Percentiles rank a stretch among this genome's conserved stretches.
These are phyloP conservation scores for Lyophyllum atratum DNA, from an alignment of 768 basidiomycete genomes.

Conservation along the genomic window DNA sequence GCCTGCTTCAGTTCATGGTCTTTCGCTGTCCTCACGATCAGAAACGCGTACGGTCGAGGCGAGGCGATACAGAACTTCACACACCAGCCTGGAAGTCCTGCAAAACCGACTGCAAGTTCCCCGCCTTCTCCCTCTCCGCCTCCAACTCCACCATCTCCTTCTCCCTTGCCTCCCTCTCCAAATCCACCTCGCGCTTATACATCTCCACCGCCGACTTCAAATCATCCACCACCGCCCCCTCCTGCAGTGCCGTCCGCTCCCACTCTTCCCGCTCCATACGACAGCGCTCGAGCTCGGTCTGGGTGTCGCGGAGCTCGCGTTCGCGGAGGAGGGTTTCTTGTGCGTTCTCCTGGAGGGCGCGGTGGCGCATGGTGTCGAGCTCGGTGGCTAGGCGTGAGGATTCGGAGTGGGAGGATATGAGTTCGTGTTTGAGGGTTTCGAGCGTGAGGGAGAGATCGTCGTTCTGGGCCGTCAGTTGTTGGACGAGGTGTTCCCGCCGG, in stretches of 20 bases:
- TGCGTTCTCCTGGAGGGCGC: constrained; percentile 64
- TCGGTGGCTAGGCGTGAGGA: constrained; percentile 69
- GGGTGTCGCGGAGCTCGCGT: constrained; percentile 76
- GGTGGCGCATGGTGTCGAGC: constrained; percentile 65
- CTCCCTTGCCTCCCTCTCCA: constrained; percentile 61
- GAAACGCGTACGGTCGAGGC: background rate
- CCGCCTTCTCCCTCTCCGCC: constrained; percentile 69
- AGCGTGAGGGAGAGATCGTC: constrained; percentile 72
- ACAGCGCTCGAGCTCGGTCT: constrained; percentile 86
- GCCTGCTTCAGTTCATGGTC: constrained; percentile 89
- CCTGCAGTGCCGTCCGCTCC: constrained; percentile 54
- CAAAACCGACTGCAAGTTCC: constrained; percentile 88
- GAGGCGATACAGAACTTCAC: constrained; percentile 27
- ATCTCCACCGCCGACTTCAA: constrained; percentile 55
- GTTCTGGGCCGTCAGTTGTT: constrained; percentile 75
- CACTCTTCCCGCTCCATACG: constrained; percentile 75
- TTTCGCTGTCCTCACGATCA: constrained; percentile 57
- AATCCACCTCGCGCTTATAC: constrained; percentile 64
- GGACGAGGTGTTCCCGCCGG: constrained; percentile 82
- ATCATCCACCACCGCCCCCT: constrained; percentile 74
- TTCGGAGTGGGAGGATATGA: constrained; percentile 76
- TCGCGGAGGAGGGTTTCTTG: constrained; percentile 75
- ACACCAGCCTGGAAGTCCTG: constrained; percentile 93
- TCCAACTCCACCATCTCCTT: constrained; percentile 60
- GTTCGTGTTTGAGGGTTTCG: constrained; percentile 79